phyloP scores from a whole-genome alignment of 2,329 filamentous ascomycete species.

The Cryphonectria parasitica region DNA sequence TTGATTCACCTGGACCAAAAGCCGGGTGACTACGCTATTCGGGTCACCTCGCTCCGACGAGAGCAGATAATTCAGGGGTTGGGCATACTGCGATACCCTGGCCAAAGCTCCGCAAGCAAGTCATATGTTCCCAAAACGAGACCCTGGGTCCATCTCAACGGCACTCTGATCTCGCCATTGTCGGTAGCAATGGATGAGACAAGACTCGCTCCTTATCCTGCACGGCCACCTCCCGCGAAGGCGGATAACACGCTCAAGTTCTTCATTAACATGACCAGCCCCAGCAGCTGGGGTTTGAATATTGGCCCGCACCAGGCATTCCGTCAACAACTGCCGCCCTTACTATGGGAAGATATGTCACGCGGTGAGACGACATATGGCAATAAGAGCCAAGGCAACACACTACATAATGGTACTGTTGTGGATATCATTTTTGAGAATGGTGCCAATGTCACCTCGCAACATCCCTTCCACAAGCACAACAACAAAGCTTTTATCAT shows the following conservation, averaged over 20 bases:
- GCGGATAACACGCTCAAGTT: constrained; percentile 30
- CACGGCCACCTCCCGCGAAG: constrained; percentile 22
- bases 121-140: constrained; percentile 21
- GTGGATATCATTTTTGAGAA: constrained; percentile 36
- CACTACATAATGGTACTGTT: constrained; percentile 33
- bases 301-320: constrained; percentile 31
- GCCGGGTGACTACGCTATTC: constrained; percentile 29
- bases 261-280: constrained; percentile 30
- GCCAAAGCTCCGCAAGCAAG: background rate
- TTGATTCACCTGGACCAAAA: constrained; percentile 27
- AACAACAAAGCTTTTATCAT: constrained; percentile 36
- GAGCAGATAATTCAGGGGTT: constrained; percentile 31
- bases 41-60: constrained; percentile 28
- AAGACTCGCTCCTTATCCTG: constrained; percentile 28
- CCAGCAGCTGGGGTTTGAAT: constrained; percentile 29
- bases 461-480: constrained; percentile 37
- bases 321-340: constrained; percentile 30
- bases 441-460: constrained; percentile 30
- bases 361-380: constrained; percentile 30
- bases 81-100: constrained; percentile 28
- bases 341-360: constrained; percentile 30
- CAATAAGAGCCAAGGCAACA: constrained; percentile 2
- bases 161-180: constrained; percentile 18
- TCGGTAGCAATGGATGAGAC: constrained; percentile 28
- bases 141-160: constrained; percentile 31